Evolutionary conservation across 805 yeast genomes (phyloP), one percentile per base, ranked within the genome.

Genomic region (Saccharomycopsis malanga): DNA sequence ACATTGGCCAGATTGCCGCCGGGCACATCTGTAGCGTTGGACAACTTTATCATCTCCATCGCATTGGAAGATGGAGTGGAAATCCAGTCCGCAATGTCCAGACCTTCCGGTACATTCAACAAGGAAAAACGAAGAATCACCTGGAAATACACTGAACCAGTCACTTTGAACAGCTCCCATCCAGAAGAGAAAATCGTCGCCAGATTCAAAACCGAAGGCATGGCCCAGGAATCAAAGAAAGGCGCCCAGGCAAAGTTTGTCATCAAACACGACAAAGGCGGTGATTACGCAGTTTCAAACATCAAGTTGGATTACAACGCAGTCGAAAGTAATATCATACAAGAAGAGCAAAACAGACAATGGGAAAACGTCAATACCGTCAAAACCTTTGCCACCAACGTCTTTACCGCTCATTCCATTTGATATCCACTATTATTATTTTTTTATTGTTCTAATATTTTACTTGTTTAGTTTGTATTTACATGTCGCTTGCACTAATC

Each of bases 101-200:
- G 85, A 61, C 98, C 98, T 4, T 81, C 84, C 47, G 98, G 97
- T 48, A 77, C 94, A 1, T 91, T 88, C 71, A 87, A 83, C 64
- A 83, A 78, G 58, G 97, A 88, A 44, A 81, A 79, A 59, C 82
- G 79, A 56, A 77, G 97, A 64, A 81, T 93, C 49, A 82, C 93
- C 0, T 89, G 97, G 96, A 77, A 83, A 60, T 78, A 79, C 56
- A 66, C 55, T 48, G 69, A 67, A 39, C 69, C 73, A 10, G 56
- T 74, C 9, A 59, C 56, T 3, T 56, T 78, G 20, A 56, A 56
- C 23, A 63, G 64, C 52, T 42, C 42, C 15, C 61, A 61, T 2
- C 58, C 56, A 17, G 88, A 83, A 54, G 81, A 82, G 57, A 78
- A 83, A 57, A 71, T 89, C 38, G 79, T 91, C 58, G 96, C 95